Evolutionary conservation across 441 rosid species (phyloP).

Genomic region (Gossypium schwendimanii): DNA sequence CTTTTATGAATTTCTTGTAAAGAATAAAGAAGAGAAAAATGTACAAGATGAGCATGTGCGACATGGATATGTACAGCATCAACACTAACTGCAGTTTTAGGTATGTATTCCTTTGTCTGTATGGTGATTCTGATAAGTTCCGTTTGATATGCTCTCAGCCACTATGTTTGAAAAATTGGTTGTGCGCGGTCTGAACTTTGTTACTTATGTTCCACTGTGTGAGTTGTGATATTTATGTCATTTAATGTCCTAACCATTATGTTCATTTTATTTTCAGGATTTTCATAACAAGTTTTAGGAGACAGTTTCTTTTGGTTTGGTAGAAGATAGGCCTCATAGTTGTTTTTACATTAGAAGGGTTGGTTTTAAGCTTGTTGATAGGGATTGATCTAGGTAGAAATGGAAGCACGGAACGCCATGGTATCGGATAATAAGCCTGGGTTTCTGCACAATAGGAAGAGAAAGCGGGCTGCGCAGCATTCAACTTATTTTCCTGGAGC

Average conservation of each 20-base stretch:
- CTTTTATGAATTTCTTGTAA: slow-evolving; percentile 33
- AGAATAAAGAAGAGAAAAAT: slow-evolving; percentile 24
- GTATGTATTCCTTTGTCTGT: slow-evolving; percentile 30
- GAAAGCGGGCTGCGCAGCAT: slow-evolving; percentile 43
- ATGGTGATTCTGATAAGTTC: background rate
- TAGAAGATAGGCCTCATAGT: slow-evolving; percentile 20
- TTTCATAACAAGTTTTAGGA: background rate
- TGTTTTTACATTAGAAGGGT: background rate
- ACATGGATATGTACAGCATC: slow-evolving; percentile 40
- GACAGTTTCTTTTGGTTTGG: slow-evolving; percentile 20
- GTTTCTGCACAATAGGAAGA: slow-evolving; percentile 43
- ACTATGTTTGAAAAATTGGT: background rate
- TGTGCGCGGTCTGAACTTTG: background rate
- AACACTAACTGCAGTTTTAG: slow-evolving; percentile 35
- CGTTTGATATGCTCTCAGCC: background rate
- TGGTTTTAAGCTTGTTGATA: slow-evolving; percentile 17
- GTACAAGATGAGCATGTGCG: slow-evolving; percentile 16
- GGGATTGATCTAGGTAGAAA: slow-evolving; percentile 54
- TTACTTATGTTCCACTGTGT: background rate
- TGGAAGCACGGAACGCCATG: slow-evolving; percentile 67
- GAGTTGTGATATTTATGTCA: background rate
- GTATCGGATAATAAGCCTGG: slow-evolving; percentile 59
- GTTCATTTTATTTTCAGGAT: slow-evolving; percentile 12
- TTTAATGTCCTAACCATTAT: background rate
- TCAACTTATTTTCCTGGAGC: slow-evolving; percentile 38